Evolutionary conservation across 257 asterid genomes (phyloP), one percentile per base, ranked within the genome.

Genomic region (Capsicum baccatum): DNA sequence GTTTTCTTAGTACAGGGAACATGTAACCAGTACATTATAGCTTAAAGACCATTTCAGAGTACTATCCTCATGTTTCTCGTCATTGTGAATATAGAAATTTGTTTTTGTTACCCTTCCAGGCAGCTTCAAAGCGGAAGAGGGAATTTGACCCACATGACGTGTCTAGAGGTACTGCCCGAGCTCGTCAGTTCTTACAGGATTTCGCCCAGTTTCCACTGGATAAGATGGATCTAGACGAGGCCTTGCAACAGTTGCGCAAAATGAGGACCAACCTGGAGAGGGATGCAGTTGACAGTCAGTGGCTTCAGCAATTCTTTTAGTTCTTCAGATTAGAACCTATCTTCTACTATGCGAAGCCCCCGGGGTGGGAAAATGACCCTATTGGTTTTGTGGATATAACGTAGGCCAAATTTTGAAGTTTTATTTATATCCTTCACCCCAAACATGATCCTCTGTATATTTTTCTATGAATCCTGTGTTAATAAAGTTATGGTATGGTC

Each of bases 301-400:
- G 98, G 98, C 98, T 94, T 85, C 97, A 92, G 89, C 97, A 93
- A 68, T 94, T 96, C 87, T 84, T 84, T 96, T 80, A 76, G 50
- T 76, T 76, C 63, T 76, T 76, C 47, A 26, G 26, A 26, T 21
- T 76, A 54, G 81, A 52, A 52, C 81, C 81, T 13, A 14, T 76
- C 81, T 76, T 74, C 80, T 70, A 86, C 58, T 76, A 8, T 76
- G 39, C 19, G 47, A 21, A 52, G 81, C 47, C 16, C 26, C 47
- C 33, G 33, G 80, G 12, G 37, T 44, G 59, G 80, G 26, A 17
- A 9, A 52, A 52, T 15, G 60, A 4, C 8, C 26, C 63, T 54
- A 8, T 3, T 21, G 63, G 48, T 2, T 26, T 76, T 76, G 81
- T 52, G 63, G 7, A 26, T 76, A 76, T 76, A 54, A 54, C 63